These are phyloP conservation scores for Pichia exigua DNA, from an alignment of 805 yeast genomes.

Conservation along the genomic window DNA sequence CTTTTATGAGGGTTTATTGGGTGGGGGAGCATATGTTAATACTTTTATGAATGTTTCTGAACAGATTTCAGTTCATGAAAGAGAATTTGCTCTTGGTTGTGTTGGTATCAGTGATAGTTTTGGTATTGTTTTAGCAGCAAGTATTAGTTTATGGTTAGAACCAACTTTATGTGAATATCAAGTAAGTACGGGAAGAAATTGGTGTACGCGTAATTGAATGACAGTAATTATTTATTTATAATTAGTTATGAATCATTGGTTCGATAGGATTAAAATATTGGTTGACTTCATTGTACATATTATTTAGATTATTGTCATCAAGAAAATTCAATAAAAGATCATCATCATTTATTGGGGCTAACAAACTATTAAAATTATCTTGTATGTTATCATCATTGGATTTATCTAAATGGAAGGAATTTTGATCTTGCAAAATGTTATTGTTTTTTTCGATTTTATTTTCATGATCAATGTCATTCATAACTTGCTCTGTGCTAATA, in stretches of 20 bases:
- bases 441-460: background rate
- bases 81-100: constrained; percentile 78
- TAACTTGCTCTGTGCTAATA: background rate
- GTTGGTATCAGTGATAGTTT: constrained; percentile 78
- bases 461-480: background rate
- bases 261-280: background rate
- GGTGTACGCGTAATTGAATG: constrained; percentile 46
- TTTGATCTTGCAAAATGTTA: background rate
- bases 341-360: background rate
- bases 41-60: constrained; percentile 77
- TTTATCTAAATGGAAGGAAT: background rate
- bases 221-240: too few species aligned
- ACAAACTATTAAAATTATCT: background rate
- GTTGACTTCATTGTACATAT: background rate
- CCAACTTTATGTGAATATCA: constrained; percentile 66
- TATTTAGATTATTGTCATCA: background rate
- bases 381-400: background rate
- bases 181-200: constrained; percentile 62
- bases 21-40: constrained; percentile 86
- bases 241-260: background rate
- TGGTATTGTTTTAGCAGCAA: constrained; percentile 79
- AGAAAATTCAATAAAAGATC: background rate
- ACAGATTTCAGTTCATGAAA: constrained; percentile 37
- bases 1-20: constrained; percentile 83
- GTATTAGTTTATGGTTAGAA: constrained; percentile 68